Percentiles rank a stretch among this genome's conserved stretches.
These are phyloP conservation scores for Boechera stricta DNA, from an alignment of 345 rosid species.

Conservation along the genomic window DNA sequence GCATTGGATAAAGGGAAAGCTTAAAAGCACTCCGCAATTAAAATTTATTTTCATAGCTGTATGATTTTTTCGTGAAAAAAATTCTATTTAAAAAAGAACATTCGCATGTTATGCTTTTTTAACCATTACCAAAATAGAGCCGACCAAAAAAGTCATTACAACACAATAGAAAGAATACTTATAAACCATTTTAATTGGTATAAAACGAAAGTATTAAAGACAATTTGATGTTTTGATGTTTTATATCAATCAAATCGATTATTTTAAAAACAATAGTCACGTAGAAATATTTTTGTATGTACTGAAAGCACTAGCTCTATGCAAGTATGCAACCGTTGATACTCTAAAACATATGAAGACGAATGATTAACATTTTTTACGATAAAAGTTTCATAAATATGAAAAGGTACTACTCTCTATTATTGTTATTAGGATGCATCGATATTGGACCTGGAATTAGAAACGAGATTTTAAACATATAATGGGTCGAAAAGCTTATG, in stretches of 20 bases:
- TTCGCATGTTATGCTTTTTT: slow-evolving; percentile 32
- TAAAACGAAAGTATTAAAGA: neutral
- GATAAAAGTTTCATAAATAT: neutral
- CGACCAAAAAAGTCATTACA: slow-evolving; percentile 26
- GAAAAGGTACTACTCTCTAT: neutral
- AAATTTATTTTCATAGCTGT: slow-evolving; percentile 25
- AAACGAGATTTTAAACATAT: neutral
- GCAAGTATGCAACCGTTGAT: neutral
- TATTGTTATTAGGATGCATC: neutral
- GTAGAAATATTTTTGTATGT: neutral
- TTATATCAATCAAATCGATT: neutral
- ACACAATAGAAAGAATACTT: neutral
- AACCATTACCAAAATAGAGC: slow-evolving; percentile 33
- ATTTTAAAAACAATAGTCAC: neutral
- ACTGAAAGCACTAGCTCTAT: neutral
- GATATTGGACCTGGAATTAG: too few species aligned
- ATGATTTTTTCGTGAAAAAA: slow-evolving; percentile 5
- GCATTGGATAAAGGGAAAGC: slow-evolving; percentile 62
- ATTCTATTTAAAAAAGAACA: slow-evolving; percentile 26
- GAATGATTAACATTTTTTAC: neutral
- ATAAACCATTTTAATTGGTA: slow-evolving; percentile 12
- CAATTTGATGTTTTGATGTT: neutral
- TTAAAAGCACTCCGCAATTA: slow-evolving; percentile 46
- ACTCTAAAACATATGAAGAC: neutral
- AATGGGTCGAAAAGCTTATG: neutral